Conservation (phyloP, 2,329 filamentous ascomycete genomes). For the Trichophyton simii region DNA sequence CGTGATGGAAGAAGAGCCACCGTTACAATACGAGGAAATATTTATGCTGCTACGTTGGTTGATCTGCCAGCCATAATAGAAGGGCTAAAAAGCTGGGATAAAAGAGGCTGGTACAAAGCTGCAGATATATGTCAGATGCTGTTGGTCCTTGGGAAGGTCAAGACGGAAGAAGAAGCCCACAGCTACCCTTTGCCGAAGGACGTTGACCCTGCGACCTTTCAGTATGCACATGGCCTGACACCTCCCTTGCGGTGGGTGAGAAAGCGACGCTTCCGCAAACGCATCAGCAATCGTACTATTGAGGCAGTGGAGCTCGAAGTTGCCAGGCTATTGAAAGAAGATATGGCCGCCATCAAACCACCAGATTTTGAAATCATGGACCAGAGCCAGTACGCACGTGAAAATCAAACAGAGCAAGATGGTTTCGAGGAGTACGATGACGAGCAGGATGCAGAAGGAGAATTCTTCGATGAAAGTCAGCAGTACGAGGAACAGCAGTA, state of each 20-base stretch:
- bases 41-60: constrained; percentile 67
- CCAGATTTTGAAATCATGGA: constrained; percentile 56
- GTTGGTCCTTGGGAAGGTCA: constrained; percentile 58
- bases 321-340: constrained; percentile 57
- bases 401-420: constrained; percentile 34
- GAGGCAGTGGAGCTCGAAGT: constrained; percentile 74
- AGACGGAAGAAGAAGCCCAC: constrained; percentile 53
- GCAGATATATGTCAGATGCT: constrained; percentile 85
- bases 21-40: constrained; percentile 54
- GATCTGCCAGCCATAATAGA: constrained; percentile 80
- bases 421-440: constrained; percentile 37
- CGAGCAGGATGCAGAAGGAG: constrained; percentile 39
- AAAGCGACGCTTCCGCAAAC: constrained; percentile 70
- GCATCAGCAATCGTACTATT: constrained; percentile 69
- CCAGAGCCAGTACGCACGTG: constrained; percentile 34
- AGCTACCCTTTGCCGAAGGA: constrained; percentile 58
- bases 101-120: constrained; percentile 75
- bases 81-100: constrained; percentile 87
- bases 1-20: constrained; percentile 59
- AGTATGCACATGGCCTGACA: constrained; percentile 75
- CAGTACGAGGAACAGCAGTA: constrained; percentile 14
- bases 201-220: constrained; percentile 52
- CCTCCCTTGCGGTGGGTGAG: constrained; percentile 78
- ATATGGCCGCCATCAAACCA: constrained; percentile 45
- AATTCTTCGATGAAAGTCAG: constrained; percentile 29